These are phyloP conservation scores for Phytophthora crassamura DNA, from an alignment of 352 stramenopile genomes.

Conservation along the genomic window DNA sequence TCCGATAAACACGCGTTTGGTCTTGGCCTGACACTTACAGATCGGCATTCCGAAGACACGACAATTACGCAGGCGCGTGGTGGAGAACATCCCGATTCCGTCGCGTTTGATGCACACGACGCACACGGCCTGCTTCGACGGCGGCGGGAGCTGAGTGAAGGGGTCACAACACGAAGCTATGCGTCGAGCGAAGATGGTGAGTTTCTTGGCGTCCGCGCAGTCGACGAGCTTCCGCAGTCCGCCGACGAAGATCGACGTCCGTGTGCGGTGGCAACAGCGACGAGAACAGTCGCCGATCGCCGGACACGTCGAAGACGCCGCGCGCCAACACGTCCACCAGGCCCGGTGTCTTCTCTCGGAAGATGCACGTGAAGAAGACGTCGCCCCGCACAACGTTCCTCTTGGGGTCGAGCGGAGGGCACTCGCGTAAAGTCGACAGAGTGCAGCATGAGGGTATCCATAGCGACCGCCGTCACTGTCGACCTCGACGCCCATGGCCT, in stretches of 20 bases:
- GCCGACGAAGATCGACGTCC: slow-evolving; percentile 22
- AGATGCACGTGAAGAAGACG: slow-evolving; percentile 27
- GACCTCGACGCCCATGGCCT: slow-evolving; percentile 32
- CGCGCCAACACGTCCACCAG: slow-evolving; percentile 37
- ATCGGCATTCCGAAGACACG: slow-evolving; percentile 13
- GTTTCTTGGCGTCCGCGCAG: slow-evolving; percentile 41
- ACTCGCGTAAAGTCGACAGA: slow-evolving; percentile 37
- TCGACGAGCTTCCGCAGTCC: slow-evolving; percentile 31
- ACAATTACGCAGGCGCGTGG: slow-evolving; percentile 28
- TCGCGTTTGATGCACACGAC: slow-evolving; percentile 27
- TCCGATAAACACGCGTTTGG: slow-evolving; percentile 36
- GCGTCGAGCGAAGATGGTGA: slow-evolving; percentile 32
- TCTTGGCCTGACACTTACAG: slow-evolving; percentile 23
- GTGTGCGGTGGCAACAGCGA: slow-evolving; percentile 24
- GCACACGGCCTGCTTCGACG: slow-evolving; percentile 17
- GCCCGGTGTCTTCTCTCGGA: slow-evolving; percentile 31
- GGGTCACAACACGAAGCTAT: neutral
- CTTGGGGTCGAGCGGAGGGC: slow-evolving; percentile 30
- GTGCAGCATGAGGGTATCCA: slow-evolving; percentile 37
- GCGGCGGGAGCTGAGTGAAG: neutral
- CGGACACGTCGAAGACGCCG: slow-evolving; percentile 35
- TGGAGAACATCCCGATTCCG: neutral
- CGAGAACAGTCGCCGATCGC: slow-evolving; percentile 25
- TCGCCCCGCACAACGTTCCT: slow-evolving; percentile 26
- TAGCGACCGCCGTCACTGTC: slow-evolving; percentile 30